phyloP scores from a whole-genome alignment of 2,329 filamentous ascomycete species.

The Neonectria hederae region DNA sequence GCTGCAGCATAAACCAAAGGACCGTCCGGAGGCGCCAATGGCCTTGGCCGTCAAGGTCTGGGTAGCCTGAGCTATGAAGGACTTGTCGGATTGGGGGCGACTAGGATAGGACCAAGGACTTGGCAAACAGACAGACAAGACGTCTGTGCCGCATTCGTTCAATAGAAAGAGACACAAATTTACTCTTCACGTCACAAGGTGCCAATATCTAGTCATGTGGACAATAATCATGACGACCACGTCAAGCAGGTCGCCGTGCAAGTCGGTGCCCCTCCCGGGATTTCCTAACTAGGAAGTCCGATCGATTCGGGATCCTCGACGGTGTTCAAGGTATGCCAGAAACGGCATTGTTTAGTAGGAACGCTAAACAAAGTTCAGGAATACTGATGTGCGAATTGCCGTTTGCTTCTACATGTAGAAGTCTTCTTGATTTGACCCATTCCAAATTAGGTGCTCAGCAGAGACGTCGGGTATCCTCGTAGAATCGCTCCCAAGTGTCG shows the following conservation, averaged over 20 bases:
- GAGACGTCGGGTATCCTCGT: not conserved
- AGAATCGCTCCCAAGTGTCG: not conserved
- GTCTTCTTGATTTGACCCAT: not conserved
- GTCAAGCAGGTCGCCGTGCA: slow-evolving; percentile 3
- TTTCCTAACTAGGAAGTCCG: slow-evolving; percentile 25
- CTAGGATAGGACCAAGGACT: not conserved
- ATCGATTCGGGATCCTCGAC: not conserved
- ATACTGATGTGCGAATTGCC: not conserved
- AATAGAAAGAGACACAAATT: slow-evolving; percentile 5
- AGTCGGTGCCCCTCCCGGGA: slow-evolving; percentile 10
- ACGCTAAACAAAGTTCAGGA: not conserved
- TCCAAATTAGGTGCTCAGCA: not conserved
- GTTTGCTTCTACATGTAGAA: too few relatives aligned
- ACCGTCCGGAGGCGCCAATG: slow-evolving; percentile 14
- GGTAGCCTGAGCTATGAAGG: slow-evolving; percentile 4
- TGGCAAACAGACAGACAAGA: not conserved
- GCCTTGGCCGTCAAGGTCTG: slow-evolving; percentile 23
- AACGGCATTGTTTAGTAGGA: slow-evolving; percentile 3
- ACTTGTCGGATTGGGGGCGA: not conserved
- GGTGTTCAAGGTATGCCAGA: slow-evolving; percentile 8
- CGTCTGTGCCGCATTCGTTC: not conserved
- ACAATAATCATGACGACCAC: not conserved
- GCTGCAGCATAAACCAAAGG: slow-evolving; percentile 22
- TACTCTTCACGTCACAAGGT: slow-evolving; percentile 14
- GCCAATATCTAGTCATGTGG: slow-evolving; percentile 15